These are phyloP conservation scores for Ophiorrhiza pumila DNA, from an alignment of 257 asterid genomes.

Conservation along the genomic window DNA sequence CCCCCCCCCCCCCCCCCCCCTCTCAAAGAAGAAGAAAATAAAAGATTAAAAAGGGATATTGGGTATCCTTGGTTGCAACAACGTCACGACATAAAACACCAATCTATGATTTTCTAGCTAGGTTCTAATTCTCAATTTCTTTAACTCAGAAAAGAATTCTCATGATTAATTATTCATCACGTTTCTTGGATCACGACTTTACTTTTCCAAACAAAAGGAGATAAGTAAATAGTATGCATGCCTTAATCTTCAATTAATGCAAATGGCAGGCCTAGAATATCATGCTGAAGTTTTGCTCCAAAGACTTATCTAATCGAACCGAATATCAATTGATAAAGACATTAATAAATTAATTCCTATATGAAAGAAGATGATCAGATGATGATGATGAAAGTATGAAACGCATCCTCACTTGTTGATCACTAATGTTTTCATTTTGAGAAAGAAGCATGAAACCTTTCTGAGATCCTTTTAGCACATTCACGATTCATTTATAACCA, in stretches of 20 bases:
- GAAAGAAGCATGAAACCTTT: neutral
- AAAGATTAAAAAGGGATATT: no score
- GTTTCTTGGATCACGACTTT: slow-evolving; percentile 2
- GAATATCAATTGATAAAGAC: no score
- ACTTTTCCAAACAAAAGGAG: neutral
- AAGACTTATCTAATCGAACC: no score
- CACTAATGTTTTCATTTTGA: neutral
- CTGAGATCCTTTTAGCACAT: neutral
- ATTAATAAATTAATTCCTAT: no score
- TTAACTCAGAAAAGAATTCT: neutral
- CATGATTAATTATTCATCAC: neutral
- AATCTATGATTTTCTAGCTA: no score
- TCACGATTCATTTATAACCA: neutral
- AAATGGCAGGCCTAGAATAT: no score
- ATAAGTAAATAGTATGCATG: neutral
- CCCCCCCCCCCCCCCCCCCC: no score
- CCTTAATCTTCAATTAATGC: no score
- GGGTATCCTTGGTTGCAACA: neutral
- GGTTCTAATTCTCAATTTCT: neutral
- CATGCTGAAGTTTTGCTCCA: no score
- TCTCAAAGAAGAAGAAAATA: no score
- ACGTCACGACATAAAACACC: neutral
- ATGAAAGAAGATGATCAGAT: no score
- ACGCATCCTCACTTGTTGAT: neutral
- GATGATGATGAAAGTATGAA: neutral